phyloP scores from a whole-genome alignment of 371 early-diverging fungal genomes.

The Syncephalastrum sp. region DNA sequence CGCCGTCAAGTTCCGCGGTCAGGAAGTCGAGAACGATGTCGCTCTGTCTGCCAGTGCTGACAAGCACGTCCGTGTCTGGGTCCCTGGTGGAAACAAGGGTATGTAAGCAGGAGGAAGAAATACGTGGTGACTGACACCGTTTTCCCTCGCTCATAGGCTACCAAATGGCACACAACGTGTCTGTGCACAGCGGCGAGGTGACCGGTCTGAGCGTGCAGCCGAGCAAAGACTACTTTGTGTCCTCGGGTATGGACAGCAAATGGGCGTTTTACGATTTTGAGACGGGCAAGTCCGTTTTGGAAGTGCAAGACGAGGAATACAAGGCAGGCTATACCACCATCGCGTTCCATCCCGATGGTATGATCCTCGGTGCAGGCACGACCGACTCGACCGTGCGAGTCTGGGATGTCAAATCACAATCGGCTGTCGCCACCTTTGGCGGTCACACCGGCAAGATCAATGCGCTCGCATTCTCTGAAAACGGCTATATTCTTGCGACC shows the following conservation, averaged over 20 bases:
- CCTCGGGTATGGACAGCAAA: conserved; percentile 70
- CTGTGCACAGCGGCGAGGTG: conserved; percentile 70
- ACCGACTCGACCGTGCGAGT: conserved; percentile 73
- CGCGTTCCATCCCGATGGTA: conserved; percentile 92
- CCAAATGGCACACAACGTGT: conserved; percentile 56
- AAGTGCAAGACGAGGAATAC: conserved; percentile 39
- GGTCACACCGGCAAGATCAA: conserved; percentile 71
- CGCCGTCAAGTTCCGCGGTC: conserved; percentile 66
- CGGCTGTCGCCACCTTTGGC: conserved; percentile 70
- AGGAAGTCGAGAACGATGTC: conserved; percentile 47
- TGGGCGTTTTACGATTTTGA: conserved; percentile 83
- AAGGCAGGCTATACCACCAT: conserved; percentile 58
- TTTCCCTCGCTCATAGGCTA: conserved; percentile 34
- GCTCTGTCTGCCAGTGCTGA: conserved; percentile 80
- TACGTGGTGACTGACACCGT: background rate
- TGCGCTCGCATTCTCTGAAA: conserved; percentile 84
- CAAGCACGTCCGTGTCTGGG: conserved; percentile 81
- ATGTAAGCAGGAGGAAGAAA: background rate
- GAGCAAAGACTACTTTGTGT: conserved; percentile 73
- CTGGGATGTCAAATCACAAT: conserved; percentile 83
- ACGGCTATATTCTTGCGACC: conserved; percentile 87
- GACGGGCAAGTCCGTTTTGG: conserved; percentile 63
- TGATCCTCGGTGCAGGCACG: conserved; percentile 83
- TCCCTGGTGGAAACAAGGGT: conserved; percentile 33
- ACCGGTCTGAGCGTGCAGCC: conserved; percentile 78